phyloP scores from a whole-genome alignment of 129 eudicot species.

The Pseudognaphalium luteoalbum region DNA sequence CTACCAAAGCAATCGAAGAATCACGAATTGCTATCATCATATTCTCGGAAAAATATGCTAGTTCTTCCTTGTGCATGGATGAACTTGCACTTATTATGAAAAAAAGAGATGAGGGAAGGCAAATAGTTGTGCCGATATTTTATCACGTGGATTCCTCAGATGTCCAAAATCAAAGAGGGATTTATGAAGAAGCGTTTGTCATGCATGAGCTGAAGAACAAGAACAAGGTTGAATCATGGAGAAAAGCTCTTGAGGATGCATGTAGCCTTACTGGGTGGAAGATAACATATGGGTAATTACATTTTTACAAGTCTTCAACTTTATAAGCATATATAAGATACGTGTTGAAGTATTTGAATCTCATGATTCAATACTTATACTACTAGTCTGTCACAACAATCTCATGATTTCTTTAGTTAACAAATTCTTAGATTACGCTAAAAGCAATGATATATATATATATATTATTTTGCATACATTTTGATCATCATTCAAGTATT shows the following conservation, averaged over 20 bases:
- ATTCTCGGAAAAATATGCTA: neutral
- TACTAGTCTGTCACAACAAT: too few species aligned
- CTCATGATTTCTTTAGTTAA: too few species aligned
- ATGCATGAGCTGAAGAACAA: neutral
- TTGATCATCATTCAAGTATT: too few species aligned
- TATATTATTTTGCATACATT: too few species aligned
- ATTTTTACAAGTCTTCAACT: too few species aligned
- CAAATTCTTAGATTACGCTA: too few species aligned
- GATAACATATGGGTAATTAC: constrained; percentile 18
- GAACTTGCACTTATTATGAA: constrained; percentile 21
- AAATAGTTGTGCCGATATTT: constrained; percentile 10
- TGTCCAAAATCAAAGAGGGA: neutral
- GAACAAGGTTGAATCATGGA: constrained; percentile 16
- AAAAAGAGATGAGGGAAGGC: neutral
- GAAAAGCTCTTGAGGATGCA: constrained; percentile 4
- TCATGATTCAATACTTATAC: too few species aligned
- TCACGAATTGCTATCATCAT: constrained; percentile 16
- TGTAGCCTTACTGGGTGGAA: neutral
- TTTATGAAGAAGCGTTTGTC: neutral
- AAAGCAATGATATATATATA: too few species aligned
- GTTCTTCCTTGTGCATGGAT: constrained; percentile 21
- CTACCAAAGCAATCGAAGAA: neutral
- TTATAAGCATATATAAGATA: too few species aligned
- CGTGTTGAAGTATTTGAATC: too few species aligned
- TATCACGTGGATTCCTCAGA: constrained; percentile 6